A percentile compares a stretch with the other conserved stretches of the same genome.
phyloP scores from a whole-genome alignment of 495 filamentous ascomycete genomes.

The Chaetomium cochliodes region DNA sequence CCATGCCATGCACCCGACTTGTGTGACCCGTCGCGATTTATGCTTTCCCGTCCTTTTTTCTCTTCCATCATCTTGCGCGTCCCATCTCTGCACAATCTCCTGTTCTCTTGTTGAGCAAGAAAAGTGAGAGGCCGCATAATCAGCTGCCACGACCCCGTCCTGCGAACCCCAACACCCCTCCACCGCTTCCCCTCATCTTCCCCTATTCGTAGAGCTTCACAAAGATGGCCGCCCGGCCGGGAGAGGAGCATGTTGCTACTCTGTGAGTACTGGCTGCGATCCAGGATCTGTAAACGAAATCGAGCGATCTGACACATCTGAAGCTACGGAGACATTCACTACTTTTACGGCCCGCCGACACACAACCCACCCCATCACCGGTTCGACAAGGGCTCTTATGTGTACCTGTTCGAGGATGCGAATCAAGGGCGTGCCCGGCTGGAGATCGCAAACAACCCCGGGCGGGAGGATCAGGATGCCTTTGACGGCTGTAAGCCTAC shows the following conservation, averaged over 20 bases:
- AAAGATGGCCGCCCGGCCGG: slow-evolving; percentile 72
- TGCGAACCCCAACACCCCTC: neutral
- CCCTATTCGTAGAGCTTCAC: neutral
- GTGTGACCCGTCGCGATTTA: slow-evolving; percentile 12
- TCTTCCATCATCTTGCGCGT: neutral
- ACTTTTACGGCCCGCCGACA: slow-evolving; percentile 74
- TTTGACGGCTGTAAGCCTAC: slow-evolving; percentile 70
- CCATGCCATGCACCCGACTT: too few relatives aligned
- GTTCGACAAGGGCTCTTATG: slow-evolving; percentile 85
- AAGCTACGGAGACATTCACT: slow-evolving; percentile 89
- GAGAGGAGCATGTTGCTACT: slow-evolving; percentile 75
- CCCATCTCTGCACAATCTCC: neutral
- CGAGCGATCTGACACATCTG: slow-evolving; percentile 19
- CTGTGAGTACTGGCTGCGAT: slow-evolving; percentile 58
- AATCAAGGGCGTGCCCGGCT: slow-evolving; percentile 65
- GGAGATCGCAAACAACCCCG: slow-evolving; percentile 86
- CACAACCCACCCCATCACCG: slow-evolving; percentile 74
- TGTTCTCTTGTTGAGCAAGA: neutral
- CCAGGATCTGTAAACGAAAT: neutral
- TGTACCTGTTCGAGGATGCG: slow-evolving; percentile 81
- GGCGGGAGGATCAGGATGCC: slow-evolving; percentile 83
- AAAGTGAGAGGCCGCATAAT: neutral
- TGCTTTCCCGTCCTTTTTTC: neutral
- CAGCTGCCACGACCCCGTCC: neutral
- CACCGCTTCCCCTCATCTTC: slow-evolving; percentile 6